These are phyloP conservation scores for Agarophyton chilense DNA, from an alignment of 23 red algal species.

Conservation along the genomic window DNA sequence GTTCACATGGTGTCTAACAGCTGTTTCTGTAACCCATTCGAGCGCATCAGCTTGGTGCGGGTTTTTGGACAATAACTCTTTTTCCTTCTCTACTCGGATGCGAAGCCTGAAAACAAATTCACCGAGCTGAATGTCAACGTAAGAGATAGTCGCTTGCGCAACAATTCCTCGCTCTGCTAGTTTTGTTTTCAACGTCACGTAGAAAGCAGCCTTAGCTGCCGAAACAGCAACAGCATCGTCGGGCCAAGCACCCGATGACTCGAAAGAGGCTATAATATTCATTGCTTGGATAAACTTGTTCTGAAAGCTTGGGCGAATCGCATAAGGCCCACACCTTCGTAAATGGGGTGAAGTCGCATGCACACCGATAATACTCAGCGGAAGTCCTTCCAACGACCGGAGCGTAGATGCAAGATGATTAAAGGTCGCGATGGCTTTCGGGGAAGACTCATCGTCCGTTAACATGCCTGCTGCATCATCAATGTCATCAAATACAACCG, in stretches of 20 bases:
- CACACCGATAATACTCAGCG: constrained; percentile 38
- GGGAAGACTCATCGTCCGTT: neutral
- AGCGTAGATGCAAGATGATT: constrained; percentile 56
- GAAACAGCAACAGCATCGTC: constrained; percentile 61
- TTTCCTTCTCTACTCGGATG: constrained; percentile 55
- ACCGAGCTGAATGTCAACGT: constrained; percentile 44
- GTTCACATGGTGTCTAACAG: constrained; percentile 52
- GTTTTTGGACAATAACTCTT: neutral
- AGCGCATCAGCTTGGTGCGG: neutral
- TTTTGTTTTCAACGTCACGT: constrained; percentile 46
- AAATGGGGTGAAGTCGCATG: constrained; percentile 67
- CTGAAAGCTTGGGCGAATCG: constrained; percentile 28
- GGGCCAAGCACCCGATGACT: constrained; percentile 61
- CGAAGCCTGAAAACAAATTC: constrained; percentile 67
- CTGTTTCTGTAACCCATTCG: constrained; percentile 54
- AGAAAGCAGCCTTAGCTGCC: constrained; percentile 64
- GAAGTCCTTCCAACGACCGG: constrained; percentile 51
- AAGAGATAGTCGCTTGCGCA: constrained; percentile 52
- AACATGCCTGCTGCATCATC: constrained; percentile 46
- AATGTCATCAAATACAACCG: constrained; percentile 39
- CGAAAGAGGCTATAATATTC: constrained; percentile 58
- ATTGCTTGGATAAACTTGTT: constrained; percentile 42
- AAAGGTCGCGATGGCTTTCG: constrained; percentile 53
- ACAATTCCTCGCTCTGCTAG: constrained; percentile 50
- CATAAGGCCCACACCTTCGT: constrained; percentile 40